Evolutionary conservation across 441 rosid genomes (phyloP).

Genomic region (Erodium chrysanthum): DNA sequence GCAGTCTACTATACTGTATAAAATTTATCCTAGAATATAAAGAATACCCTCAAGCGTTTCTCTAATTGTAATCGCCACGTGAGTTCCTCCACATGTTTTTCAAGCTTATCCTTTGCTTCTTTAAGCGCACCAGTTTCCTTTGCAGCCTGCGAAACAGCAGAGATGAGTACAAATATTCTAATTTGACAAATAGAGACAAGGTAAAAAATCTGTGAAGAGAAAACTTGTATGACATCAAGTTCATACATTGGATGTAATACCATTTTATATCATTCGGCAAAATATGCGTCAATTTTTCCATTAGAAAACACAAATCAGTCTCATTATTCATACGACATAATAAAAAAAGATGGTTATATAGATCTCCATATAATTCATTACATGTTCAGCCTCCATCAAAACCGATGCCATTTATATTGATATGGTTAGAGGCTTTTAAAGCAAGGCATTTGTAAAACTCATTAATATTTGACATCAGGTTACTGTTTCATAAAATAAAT

Average conservation of each 20-base stretch:
- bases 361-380: slow-evolving; percentile 4
- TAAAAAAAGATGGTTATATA: neutral
- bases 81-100: slow-evolving; percentile 90
- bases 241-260: neutral
- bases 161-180: slow-evolving; percentile 13
- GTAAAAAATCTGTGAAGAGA: neutral
- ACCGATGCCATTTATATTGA: neutral
- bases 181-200: slow-evolving; percentile 14
- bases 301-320: neutral
- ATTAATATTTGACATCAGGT: neutral
- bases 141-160: slow-evolving; percentile 51
- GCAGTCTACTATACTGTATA: slow-evolving; percentile 14
- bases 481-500: neutral
- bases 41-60: slow-evolving; percentile 73
- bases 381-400: neutral
- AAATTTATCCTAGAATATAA: slow-evolving; percentile 11
- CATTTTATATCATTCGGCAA: neutral
- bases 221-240: neutral
- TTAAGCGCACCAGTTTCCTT: slow-evolving; percentile 96
- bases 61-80: slow-evolving; percentile 92
- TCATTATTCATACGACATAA: neutral
- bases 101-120: slow-evolving; percentile 97
- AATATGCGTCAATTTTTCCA: neutral
- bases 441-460: slow-evolving; percentile 1
- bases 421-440: neutral